Percentiles rank a stretch among this genome's conserved stretches.
These are phyloP conservation scores for Monosporascus sp. DNA, from an alignment of 2,329 filamentous ascomycete species.

Conservation along the genomic window DNA sequence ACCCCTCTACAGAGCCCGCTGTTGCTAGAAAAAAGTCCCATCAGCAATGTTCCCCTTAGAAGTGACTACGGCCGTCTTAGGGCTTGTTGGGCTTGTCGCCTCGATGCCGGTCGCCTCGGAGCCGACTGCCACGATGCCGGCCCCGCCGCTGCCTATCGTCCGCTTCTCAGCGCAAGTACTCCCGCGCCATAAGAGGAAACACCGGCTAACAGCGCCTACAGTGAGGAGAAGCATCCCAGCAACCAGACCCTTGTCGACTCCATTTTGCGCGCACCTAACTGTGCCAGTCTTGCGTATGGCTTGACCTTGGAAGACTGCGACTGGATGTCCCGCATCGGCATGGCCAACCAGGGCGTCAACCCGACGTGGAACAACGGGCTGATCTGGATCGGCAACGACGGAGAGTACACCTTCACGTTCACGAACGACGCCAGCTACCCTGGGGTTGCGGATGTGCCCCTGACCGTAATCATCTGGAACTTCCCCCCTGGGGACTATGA, in stretches of 20 bases:
- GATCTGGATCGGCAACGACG: constrained; percentile 26
- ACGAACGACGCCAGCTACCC: constrained; percentile 16
- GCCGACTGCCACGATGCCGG: no score
- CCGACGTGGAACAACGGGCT: constrained; percentile 11
- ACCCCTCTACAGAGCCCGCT: neutral
- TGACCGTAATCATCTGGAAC: constrained; percentile 25
- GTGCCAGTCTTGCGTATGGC: neutral
- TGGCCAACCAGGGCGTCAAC: constrained; percentile 16
- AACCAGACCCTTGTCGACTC: no score
- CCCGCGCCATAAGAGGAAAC: neutral
- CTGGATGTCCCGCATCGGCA: neutral
- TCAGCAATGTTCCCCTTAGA: neutral
- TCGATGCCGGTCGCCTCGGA: neutral
- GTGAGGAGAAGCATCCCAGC: no score
- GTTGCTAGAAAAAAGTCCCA: neutral
- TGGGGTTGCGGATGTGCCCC: constrained; percentile 1
- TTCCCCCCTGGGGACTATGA: constrained; percentile 12
- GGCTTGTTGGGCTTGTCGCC: neutral
- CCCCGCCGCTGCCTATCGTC: no score
- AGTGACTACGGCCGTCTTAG: neutral
- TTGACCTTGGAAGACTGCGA: neutral
- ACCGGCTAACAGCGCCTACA: no score
- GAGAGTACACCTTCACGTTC: constrained; percentile 24
- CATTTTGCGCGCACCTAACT: neutral
- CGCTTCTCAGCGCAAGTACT: no score